A percentile compares a stretch with the other conserved stretches of the same genome.
Evolutionary conservation across 2,329 filamentous ascomycete genomes (phyloP).

Genomic region (Drechslerella dactyloides): DNA sequence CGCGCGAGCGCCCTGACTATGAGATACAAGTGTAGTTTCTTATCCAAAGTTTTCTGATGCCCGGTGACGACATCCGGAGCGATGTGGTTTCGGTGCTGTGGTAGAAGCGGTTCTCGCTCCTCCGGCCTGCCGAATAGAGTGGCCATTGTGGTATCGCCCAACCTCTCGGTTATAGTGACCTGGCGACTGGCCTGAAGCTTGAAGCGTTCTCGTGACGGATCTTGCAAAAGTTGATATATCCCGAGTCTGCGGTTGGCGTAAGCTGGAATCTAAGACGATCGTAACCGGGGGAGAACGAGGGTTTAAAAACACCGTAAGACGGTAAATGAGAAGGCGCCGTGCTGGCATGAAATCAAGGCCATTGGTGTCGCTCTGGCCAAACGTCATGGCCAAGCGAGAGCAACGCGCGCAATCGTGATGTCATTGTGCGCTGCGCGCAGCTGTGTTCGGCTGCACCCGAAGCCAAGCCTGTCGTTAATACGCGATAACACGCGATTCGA

Average conservation of each 20-base stretch:
- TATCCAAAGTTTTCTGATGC: conserved; percentile 74
- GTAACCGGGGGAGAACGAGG: neutral
- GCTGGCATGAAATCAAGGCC: no score
- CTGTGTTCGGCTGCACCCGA: conserved; percentile 1
- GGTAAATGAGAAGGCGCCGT: neutral
- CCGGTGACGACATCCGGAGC: conserved; percentile 59
- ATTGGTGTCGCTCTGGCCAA: conserved; percentile 2
- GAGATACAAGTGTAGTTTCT: conserved; percentile 92
- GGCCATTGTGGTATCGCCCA: conserved; percentile 58
- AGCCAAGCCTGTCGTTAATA: neutral
- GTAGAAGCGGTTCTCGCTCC: conserved; percentile 79
- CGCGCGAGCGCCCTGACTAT: conserved; percentile 81
- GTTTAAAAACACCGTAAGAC: neutral
- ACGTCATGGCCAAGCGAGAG: conserved; percentile 27
- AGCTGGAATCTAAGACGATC: neutral
- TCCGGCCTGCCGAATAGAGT: conserved; percentile 69
- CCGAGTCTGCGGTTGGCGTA: neutral
- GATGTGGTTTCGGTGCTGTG: conserved; percentile 83
- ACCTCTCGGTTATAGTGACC: no score
- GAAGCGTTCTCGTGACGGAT: no score
- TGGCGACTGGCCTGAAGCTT: no score
- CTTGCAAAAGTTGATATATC: neutral
- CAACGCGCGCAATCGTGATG: conserved; percentile 42
- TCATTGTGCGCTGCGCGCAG: conserved; percentile 36
- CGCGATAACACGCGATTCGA: no score